Base-by-base conservation (phyloP, 1,284 basidiomycete species). In the Trametes polyzona region DNA sequence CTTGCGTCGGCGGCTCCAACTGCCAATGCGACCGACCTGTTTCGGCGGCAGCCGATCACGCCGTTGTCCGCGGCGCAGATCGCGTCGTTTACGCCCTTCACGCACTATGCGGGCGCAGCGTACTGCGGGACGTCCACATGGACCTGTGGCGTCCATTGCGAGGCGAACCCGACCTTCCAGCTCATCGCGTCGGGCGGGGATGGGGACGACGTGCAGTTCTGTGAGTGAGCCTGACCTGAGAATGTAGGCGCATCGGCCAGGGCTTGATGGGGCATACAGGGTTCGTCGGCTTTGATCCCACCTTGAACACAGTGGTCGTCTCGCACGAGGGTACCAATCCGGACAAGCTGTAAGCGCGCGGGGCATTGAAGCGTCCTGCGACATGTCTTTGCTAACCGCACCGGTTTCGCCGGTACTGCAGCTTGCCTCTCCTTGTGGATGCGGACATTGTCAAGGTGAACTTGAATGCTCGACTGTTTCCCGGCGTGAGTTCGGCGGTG, bases 101-200 rank as follows among this genome's bases (percentile, higher is more conserved):
- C 78, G 2, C 68, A 58, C 60, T 76, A 70, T 50, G 74, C 74
- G 14, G 69, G 68, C 29, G 62, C 73, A 0, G 74, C 65, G 2
- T 75, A 75, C 57, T 77, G 76, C 53, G 7, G 59, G n/a, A 67
- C 73, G 1, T 62, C 67, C 9, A 49, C 58, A 7, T 77, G 76
- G 76, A 60, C 37, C 30, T 77, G 76, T 52, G 74, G 73, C 42
- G 62, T 68, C 35, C 66, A 69, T 57, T 75, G 70, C 26, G 52
- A 77, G n/a, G 79, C 76, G 6, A 86, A 84, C 62, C 64, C 81
- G 1, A 72, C 66, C 8, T 88, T 88, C 65, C 46, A 75, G 12
- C 82, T 84, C 1, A 70, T 83, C 2, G 85, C 84, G 6, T 76
- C 84, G 0, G 87, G 87, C 26, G 87, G 87, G 1, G 78, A 88